Percentiles rank a stretch among this genome's conserved stretches.
phyloP scores from a whole-genome alignment of 768 basidiomycete genomes.

The Trametes gibbosa region DNA sequence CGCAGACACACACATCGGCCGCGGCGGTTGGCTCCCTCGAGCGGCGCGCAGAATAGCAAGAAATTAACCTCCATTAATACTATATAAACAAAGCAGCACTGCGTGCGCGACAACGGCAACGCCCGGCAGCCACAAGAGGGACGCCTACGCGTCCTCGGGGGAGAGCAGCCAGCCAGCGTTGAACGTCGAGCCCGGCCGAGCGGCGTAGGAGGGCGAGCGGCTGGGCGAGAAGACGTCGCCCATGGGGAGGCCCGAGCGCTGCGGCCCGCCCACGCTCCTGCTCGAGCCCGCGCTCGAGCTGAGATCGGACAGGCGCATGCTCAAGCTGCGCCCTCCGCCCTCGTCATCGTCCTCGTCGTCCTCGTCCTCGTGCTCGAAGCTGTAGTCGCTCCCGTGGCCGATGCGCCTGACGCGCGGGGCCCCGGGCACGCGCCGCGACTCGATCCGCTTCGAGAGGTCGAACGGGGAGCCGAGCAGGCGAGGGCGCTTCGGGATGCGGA shows the following conservation, averaged over 20 bases:
- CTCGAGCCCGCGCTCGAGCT: conserved; percentile 12
- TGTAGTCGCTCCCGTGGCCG: conserved; percentile 4
- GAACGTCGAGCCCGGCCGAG: not conserved
- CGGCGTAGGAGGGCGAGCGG: not conserved
- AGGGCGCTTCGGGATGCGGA: conserved; percentile 22
- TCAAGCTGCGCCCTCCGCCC: not conserved
- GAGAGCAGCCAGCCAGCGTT: conserved; percentile 8
- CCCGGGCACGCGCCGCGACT: not conserved
- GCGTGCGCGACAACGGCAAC: not conserved
- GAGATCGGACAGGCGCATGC: too few species aligned
- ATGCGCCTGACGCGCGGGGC: not conserved
- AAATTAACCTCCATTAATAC: too few species aligned
- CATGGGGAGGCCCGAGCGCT: conserved; percentile 17
- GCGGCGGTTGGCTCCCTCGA: too few species aligned
- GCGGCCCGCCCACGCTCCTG: conserved; percentile 13
- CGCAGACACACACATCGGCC: too few species aligned
- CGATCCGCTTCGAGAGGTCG: conserved; percentile 18
- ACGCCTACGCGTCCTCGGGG: conserved; percentile 2
- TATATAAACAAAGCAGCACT: too few species aligned
- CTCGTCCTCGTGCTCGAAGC: not conserved
- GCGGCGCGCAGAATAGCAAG: too few species aligned
- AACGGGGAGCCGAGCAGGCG: conserved; percentile 24
- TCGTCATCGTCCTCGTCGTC: not conserved
- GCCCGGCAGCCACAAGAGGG: not conserved
- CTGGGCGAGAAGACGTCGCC: conserved; percentile 21